Conservation (phyloP, 2,329 filamentous ascomycete genomes). For the Ploettnerulaceae sp. region DNA sequence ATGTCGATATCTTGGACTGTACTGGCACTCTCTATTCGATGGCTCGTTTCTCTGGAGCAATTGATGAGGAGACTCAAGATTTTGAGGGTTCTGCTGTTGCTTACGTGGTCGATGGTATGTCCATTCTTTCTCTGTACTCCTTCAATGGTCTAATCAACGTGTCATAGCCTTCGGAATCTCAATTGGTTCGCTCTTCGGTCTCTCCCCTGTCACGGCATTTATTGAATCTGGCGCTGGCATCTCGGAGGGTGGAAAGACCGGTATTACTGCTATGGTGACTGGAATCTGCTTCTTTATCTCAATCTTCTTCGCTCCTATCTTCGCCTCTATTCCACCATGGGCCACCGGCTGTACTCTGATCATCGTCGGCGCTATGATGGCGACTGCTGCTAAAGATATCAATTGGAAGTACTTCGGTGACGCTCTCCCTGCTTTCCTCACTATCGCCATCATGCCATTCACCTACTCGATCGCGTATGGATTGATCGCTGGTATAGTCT, state of each 20-base stretch:
- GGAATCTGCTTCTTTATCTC: constrained; percentile 82
- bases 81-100: constrained; percentile 82
- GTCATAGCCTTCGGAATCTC: constrained; percentile 63
- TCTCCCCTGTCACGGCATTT: constrained; percentile 78
- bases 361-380: constrained; percentile 83
- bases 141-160: not conserved
- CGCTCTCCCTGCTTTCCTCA: constrained; percentile 77
- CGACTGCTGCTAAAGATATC: constrained; percentile 70
- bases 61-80: constrained; percentile 78
- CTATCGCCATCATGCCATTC: constrained; percentile 82
- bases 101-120: constrained; percentile 64
- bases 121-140: not conserved
- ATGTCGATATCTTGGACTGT: constrained; percentile 83
- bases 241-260: constrained; percentile 79
- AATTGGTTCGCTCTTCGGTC: constrained; percentile 73
- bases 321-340: constrained; percentile 85
- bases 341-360: constrained; percentile 82
- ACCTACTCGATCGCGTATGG: constrained; percentile 86
- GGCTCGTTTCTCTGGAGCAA: constrained; percentile 75
- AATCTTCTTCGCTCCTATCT: constrained; percentile 86
- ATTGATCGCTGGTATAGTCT: constrained; percentile 71
- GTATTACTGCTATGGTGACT: constrained; percentile 71
- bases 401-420: constrained; percentile 88
- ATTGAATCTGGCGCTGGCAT: constrained; percentile 89
- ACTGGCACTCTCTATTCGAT: constrained; percentile 87